Conservation (phyloP, 2,329 filamentous ascomycete species). For the Hypomyces perniciosus region DNA sequence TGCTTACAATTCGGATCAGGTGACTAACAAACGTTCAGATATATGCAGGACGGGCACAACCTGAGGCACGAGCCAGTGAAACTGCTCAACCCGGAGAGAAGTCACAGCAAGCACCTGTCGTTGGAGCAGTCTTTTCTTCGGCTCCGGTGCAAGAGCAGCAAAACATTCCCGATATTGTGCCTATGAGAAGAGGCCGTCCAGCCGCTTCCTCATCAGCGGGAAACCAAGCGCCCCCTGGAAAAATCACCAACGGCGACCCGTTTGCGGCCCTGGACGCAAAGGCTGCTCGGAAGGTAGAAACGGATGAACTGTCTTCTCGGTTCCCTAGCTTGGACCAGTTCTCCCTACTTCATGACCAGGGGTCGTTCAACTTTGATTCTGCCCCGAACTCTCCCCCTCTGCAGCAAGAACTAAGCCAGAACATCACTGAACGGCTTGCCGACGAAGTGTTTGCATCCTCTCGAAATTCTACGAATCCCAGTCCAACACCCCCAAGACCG, state of each 20-base stretch:
- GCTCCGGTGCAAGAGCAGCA: conserved; percentile 66
- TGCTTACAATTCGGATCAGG: background rate
- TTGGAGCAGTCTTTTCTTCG: conserved; percentile 71
- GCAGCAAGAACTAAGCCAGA: conserved; percentile 49
- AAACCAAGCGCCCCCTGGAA: conserved; percentile 38
- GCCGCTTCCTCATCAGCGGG: conserved; percentile 26
- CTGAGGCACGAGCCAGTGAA: conserved; percentile 42
- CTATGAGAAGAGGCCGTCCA: conserved; percentile 82
- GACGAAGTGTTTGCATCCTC: conserved; percentile 72
- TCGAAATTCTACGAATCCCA: conserved; percentile 16
- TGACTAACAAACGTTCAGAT: conserved; percentile 46
- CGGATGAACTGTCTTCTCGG: conserved; percentile 75
- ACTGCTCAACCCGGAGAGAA: conserved; percentile 22
- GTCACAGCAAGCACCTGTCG: conserved; percentile 50
- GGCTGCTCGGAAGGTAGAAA: conserved; percentile 38
- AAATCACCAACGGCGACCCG: conserved; percentile 68
- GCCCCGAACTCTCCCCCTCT: conserved; percentile 43
- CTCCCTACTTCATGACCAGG: conserved; percentile 77
- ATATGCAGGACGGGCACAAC: conserved; percentile 58
- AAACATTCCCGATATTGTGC: conserved; percentile 79
- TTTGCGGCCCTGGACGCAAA: conserved; percentile 82
- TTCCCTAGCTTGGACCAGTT: conserved; percentile 95
- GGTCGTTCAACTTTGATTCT: conserved; percentile 65
- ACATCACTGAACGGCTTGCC: conserved; percentile 69
- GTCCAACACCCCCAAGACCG: conserved; percentile 19